A percentile compares a stretch with the other conserved stretches of the same genome.
These are phyloP conservation scores for Conringia planisiliqua DNA, from an alignment of 345 rosid genomes.

Conservation along the genomic window DNA sequence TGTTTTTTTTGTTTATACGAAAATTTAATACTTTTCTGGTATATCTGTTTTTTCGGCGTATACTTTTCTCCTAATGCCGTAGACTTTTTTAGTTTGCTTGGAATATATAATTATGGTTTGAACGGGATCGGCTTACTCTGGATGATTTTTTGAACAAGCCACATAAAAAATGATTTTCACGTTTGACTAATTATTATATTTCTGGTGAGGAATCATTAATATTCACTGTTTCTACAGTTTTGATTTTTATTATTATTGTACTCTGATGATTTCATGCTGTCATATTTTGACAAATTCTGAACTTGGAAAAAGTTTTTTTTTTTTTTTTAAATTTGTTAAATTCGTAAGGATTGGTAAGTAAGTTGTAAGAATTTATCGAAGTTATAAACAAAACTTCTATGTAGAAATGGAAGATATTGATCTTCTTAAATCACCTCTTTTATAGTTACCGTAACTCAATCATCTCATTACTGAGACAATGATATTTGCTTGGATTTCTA, in stretches of 20 bases:
- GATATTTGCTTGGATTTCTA: background rate
- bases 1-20: background rate
- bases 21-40: background rate
- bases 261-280: slow-evolving; percentile 6
- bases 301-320: background rate
- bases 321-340: too few species aligned
- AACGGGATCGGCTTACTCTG: slow-evolving; percentile 23
- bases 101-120: slow-evolving; percentile 31
- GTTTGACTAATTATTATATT: slow-evolving; percentile 34
- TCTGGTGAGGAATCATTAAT: background rate
- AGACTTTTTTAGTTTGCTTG: slow-evolving; percentile 15
- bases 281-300: background rate
- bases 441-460: background rate
- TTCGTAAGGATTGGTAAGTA: background rate
- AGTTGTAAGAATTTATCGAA: background rate
- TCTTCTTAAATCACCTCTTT: background rate
- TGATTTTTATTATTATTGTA: background rate
- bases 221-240: background rate
- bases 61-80: slow-evolving; percentile 20
- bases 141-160: slow-evolving; percentile 21
- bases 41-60: slow-evolving; percentile 9
- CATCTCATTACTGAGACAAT: background rate
- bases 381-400: background rate
- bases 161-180: slow-evolving; percentile 24
- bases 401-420: background rate